Evolutionary conservation across 1,284 basidiomycete genomes (phyloP).

Genomic region (Leccinum fallax): DNA sequence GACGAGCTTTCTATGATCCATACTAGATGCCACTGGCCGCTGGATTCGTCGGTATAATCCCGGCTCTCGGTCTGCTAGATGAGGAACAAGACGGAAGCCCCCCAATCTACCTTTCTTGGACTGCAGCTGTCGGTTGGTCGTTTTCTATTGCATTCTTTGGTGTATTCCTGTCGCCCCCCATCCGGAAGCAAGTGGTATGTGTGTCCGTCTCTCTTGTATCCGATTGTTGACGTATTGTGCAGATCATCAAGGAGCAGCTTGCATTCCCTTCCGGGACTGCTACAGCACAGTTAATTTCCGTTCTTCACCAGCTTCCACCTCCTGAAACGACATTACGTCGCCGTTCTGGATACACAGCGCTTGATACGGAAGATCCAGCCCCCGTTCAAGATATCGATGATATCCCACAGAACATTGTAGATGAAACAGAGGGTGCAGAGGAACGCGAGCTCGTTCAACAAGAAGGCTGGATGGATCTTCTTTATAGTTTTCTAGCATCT

Average conservation of each 20-base stretch:
- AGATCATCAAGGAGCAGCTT: slow-evolving; percentile 94
- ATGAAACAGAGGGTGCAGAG: slow-evolving; percentile 30
- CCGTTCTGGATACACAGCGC: slow-evolving; percentile 55
- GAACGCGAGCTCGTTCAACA: slow-evolving; percentile 51
- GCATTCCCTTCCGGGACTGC: slow-evolving; percentile 96
- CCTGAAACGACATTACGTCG: slow-evolving; percentile 56
- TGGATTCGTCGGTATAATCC: slow-evolving; percentile 93
- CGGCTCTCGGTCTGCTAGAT: slow-evolving; percentile 81
- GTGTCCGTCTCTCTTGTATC: background rate
- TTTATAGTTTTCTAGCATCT: slow-evolving; percentile 76
- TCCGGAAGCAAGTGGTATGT: slow-evolving; percentile 89
- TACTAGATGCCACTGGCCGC: slow-evolving; percentile 86
- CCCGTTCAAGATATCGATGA: slow-evolving; percentile 1
- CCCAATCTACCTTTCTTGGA: slow-evolving; percentile 76
- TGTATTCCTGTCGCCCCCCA: slow-evolving; percentile 91
- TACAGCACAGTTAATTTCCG: slow-evolving; percentile 92
- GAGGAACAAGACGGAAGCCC: slow-evolving; percentile 74
- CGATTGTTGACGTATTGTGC: slow-evolving; percentile 7
- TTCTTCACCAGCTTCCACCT: slow-evolving; percentile 80
- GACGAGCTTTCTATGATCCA: background rate
- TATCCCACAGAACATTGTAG: background rate
- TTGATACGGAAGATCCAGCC: slow-evolving; percentile 40
- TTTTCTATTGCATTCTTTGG: slow-evolving; percentile 92
- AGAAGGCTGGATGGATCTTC: slow-evolving; percentile 72
- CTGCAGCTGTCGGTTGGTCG: slow-evolving; percentile 79